phyloP scores from a whole-genome alignment of 2,329 filamentous ascomycete genomes.

The Fusarium sororula region DNA sequence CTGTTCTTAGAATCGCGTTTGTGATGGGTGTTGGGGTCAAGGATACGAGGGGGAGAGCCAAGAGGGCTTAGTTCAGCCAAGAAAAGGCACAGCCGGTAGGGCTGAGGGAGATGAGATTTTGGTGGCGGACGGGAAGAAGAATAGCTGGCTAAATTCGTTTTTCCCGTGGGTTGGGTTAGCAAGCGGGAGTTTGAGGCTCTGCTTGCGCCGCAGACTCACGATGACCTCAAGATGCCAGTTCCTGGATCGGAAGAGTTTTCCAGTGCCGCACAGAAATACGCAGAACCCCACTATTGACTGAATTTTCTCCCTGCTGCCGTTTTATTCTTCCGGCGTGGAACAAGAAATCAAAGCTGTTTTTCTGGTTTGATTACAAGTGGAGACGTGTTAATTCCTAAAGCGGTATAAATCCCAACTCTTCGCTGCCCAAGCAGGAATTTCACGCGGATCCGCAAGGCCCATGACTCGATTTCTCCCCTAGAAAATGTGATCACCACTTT shows the following conservation, averaged over 20 bases:
- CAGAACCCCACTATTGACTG: background rate
- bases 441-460: background rate
- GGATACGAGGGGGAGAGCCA: background rate
- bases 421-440: background rate
- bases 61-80: constrained; percentile 7
- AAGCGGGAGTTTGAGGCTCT: background rate
- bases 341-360: background rate
- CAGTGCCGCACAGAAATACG: background rate
- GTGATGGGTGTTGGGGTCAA: constrained; percentile 27
- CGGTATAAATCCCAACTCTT: background rate
- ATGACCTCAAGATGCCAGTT: background rate
- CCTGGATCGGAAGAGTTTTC: background rate
- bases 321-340: background rate
- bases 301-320: background rate
- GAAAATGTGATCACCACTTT: background rate
- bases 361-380: background rate
- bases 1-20: constrained; percentile 25
- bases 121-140: constrained; percentile 2
- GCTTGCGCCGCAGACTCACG: background rate
- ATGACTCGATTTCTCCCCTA: background rate
- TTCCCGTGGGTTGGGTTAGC: background rate
- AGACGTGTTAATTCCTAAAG: background rate
- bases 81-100: background rate
- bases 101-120: constrained; percentile 1
- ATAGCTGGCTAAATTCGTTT: background rate